Evolutionary conservation across 2,329 filamentous ascomycete genomes (phyloP), one percentile per base, ranked within the genome.

Genomic region (Penicillium janthinellum): DNA sequence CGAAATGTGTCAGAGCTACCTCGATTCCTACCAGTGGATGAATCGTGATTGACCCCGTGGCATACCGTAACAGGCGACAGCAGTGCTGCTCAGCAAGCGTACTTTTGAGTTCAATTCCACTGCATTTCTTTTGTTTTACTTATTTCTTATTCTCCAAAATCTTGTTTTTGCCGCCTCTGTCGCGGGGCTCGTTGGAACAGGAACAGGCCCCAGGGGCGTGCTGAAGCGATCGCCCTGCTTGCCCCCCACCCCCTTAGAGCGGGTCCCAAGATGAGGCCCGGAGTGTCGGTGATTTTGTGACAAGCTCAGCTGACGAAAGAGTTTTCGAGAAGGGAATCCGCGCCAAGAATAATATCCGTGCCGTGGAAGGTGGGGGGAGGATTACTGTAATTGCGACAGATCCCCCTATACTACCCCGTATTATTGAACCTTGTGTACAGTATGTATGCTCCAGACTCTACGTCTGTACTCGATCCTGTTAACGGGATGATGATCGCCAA

Each of bases 241-340:
- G n/a, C 14, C 6, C 42, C 44, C 22, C 28, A 8, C 7, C 44
- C 44, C 22, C 22, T 47, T 47, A 47, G 25, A 64, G 61, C 57
- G 58, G 63, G 63, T 60, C 65, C 62, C 47, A 57, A 59, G 51
- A 42, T 58, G 44, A 56, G 57, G 51, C 41, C 55, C 60, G 62
- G 57, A 67, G 59, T 67, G 66, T 68, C 65, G 66, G 66, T 68
- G 66, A 68, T 67, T 68, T 60, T 31, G 31, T 65, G 61, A 62
- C 61, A 62, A 62, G 65, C 59, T 65, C 66, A 68, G 65, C 65
- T 67, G 65, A 67, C 62, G 54, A 47, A 59, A 57, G 54, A 59
- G 56, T 66, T 66, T 65, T 58, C 55, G 66, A 68, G 67, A 48
- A 56, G n/a, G 62, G 41, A 48, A 28, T 25, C 15, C 54, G 47